phyloP scores from a whole-genome alignment of 805 yeast genomes.

The Yarrowia sp. region DNA sequence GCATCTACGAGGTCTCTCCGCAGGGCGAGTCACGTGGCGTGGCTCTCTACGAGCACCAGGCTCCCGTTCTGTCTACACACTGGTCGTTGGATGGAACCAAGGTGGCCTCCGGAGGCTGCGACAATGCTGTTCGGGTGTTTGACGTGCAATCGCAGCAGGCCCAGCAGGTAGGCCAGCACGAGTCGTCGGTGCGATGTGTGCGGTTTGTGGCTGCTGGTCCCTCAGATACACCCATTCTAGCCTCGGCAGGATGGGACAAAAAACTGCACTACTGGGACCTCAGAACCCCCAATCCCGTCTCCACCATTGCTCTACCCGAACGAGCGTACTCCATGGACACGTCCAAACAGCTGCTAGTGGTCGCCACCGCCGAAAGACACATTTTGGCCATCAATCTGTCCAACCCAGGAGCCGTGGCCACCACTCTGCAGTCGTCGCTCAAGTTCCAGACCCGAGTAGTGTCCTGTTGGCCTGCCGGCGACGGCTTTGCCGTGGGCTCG shows the following conservation, averaged over 20 bases:
- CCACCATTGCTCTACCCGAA: constrained; percentile 81
- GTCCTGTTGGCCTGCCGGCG: constrained; percentile 83
- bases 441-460: constrained; percentile 85
- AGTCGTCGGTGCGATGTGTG: constrained; percentile 70
- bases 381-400: constrained; percentile 66
- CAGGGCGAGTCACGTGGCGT: constrained; percentile 81
- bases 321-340: constrained; percentile 87
- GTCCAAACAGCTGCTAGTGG: constrained; percentile 75
- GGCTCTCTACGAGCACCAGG: constrained; percentile 86
- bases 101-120: constrained; percentile 85
- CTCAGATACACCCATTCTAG: constrained; percentile 70
- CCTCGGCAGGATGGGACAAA: constrained; percentile 95
- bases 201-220: constrained; percentile 82
- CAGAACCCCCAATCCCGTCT: constrained; percentile 71
- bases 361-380: constrained; percentile 91
- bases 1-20: constrained; percentile 80
- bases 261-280: constrained; percentile 93
- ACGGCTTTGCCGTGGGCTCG: constrained; percentile 89
- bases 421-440: constrained; percentile 68
- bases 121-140: constrained; percentile 77
- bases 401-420: constrained; percentile 79
- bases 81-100: constrained; percentile 88
- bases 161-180: constrained; percentile 82
- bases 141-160: constrained; percentile 80
- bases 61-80: constrained; percentile 74